A percentile compares a stretch with the other conserved stretches of the same genome.
Conservation (phyloP, 129 eudicot genomes). For the Flaveria linearis region DNA sequence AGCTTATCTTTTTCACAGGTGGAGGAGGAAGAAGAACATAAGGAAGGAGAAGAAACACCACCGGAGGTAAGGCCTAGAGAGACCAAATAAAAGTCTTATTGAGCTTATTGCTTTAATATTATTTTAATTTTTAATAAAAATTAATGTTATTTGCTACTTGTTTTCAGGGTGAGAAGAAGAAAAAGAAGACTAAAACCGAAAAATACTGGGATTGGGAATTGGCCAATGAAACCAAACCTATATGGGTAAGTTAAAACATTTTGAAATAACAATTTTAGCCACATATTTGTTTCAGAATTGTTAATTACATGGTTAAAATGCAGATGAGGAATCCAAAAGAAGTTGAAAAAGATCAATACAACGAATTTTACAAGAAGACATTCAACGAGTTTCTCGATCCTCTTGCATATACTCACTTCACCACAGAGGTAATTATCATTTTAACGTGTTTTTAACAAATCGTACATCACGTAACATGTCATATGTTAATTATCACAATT, state of each 20-base stretch:
- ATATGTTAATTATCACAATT: not conserved
- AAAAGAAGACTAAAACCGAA: conserved; percentile 76
- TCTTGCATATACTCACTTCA: conserved; percentile 74
- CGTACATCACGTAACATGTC: not conserved
- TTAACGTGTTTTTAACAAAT: not conserved
- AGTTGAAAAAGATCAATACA: conserved; percentile 78
- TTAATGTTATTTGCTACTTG: conserved; percentile 12
- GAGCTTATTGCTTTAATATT: not conserved
- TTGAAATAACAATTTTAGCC: not conserved
- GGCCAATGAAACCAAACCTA: conserved; percentile 92
- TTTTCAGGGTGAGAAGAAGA: conserved; percentile 77
- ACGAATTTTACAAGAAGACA: conserved; percentile 89
- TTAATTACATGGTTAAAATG: conserved; percentile 25
- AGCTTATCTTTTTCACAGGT: conserved; percentile 48
- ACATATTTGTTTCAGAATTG: not conserved
- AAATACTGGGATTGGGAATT: conserved; percentile 99
- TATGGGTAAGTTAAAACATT: conserved; percentile 64
- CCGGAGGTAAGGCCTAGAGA: conserved; percentile 59
- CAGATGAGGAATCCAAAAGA: conserved; percentile 94
- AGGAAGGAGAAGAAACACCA: conserved; percentile 79
- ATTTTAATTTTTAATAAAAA: not conserved
- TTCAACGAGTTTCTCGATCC: conserved; percentile 92
- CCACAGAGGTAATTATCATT: conserved; percentile 69
- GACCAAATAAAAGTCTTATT: conserved; percentile 6
- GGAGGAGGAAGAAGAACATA: conserved; percentile 86